phyloP scores from a whole-genome alignment of 257 asterid genomes.

The Nicotiana noctiflora region DNA sequence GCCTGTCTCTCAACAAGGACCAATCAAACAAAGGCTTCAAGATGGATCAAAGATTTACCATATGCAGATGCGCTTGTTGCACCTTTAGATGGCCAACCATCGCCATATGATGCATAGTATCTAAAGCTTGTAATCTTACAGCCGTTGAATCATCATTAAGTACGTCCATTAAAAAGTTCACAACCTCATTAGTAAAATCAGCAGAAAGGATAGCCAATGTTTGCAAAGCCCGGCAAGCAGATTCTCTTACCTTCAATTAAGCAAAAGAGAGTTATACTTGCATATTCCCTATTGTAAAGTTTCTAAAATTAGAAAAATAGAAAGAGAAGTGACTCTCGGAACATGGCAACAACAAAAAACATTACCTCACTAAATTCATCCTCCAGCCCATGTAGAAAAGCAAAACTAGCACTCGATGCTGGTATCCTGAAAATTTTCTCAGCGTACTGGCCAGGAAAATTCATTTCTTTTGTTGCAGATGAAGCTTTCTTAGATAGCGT shows the following conservation, averaged over 20 bases:
- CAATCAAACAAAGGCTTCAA: background rate
- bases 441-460: conserved; percentile 60
- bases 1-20: background rate
- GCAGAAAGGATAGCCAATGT: conserved; percentile 42
- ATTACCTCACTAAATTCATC: conserved; percentile 79
- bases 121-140: conserved; percentile 73
- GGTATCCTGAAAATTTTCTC: conserved; percentile 45
- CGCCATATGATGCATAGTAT: conserved; percentile 57
- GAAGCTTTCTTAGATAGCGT: conserved; percentile 61
- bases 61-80: conserved; percentile 54
- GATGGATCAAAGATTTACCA: conserved; percentile 41
- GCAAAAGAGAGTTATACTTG: conserved; percentile 3
- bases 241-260: conserved; percentile 71
- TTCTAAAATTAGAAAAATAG: conserved; percentile 7
- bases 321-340: background rate
- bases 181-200: conserved; percentile 55
- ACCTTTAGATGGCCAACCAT: conserved; percentile 40
- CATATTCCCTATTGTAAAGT: conserved; percentile 14
- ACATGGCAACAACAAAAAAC: background rate
- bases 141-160: conserved; percentile 63
- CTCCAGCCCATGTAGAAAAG: conserved; percentile 84
- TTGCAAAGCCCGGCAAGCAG: conserved; percentile 81
- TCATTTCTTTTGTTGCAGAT: conserved; percentile 38
- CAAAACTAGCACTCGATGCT: conserved; percentile 62
- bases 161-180: conserved; percentile 53